Evolutionary conservation across 306 rosid species (phyloP).

Genomic region (Trifolium dubium): DNA sequence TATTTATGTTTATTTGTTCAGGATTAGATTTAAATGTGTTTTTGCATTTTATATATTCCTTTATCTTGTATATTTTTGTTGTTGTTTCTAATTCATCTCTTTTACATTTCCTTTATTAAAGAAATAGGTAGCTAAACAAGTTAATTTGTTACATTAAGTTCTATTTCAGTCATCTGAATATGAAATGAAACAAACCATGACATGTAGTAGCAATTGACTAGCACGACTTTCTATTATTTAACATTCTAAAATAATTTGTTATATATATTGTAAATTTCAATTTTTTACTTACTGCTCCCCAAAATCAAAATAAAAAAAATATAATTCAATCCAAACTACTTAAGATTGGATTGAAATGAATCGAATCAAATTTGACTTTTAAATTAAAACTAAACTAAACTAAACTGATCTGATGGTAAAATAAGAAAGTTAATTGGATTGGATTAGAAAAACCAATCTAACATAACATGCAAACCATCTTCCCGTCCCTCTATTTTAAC

Average conservation of each 20-base stretch:
- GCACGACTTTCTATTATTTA: not conserved
- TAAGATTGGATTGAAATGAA: not conserved
- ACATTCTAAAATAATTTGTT: not conserved
- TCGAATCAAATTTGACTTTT: not conserved
- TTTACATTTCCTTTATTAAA: not conserved
- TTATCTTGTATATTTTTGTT: not conserved
- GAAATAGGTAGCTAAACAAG: not conserved
- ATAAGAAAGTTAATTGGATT: too few species aligned
- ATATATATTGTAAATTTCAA: not conserved
- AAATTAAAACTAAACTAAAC: not conserved
- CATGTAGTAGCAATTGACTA: not conserved
- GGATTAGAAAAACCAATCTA: not conserved
- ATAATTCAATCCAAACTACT: not conserved
- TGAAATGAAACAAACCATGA: not conserved
- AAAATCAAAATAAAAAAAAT: not conserved
- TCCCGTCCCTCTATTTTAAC: conserved; percentile 4
- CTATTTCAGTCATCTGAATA: not conserved
- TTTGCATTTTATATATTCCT: not conserved
- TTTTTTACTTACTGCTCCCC: not conserved
- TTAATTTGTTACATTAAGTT: not conserved
- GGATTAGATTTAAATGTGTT: not conserved
- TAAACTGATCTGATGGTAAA: not conserved
- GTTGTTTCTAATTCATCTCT: not conserved
- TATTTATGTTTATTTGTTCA: not conserved
- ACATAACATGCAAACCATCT: conserved; percentile 2